Base-by-base conservation (phyloP, 2,329 filamentous ascomycete genomes). In the Graphium sp. region DNA sequence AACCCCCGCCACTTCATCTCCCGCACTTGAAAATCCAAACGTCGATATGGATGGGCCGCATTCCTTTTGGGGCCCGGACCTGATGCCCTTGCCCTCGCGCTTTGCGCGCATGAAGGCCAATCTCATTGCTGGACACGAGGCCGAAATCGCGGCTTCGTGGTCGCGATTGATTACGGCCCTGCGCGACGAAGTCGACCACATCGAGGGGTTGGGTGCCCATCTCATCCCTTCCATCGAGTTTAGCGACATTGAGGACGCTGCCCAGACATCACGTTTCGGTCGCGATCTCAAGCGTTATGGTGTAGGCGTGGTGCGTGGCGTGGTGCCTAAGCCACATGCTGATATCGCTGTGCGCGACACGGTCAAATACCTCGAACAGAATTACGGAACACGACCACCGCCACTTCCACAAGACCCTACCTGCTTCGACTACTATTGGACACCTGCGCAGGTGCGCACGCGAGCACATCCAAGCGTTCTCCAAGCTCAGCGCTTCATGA, bases 371-470 rank as follows among this genome's bases (percentile, higher is more conserved):
- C 21, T 32, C 30, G 22, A 28, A 19, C 11, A 14, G 6, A 32
- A 32, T 22, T 22, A 28, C 26, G 30, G 28, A 13, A 18, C 26
- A 6, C 28, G 22, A 19, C 24, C 72, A 18, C 63, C 65, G 1
- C 55, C 72, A 17, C 63, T 64, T 1, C 55, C 60, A 0, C 64
- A 71, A 38, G 68, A 74, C 22, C 74, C 74, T 5, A 69, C 74
- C 2, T 78, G 77, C 29, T 79, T 74, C 48, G 74, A 80, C 47
- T 65, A 79, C 41, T 80, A 78, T 52, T 80, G 74, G 75, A 74
- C 74, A 5, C 73, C 73, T 0, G 66, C 73, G 2, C 75, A 81
- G 49, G 62, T 75, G 31, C 62, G 66, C 39, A 70, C 73, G n/a
- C 66, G 75, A 15, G 66, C 70, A 0, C 70, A 81, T 38, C 67